These are phyloP conservation scores for Rhizophlyctis rosea DNA, from an alignment of 192 early-diverging fungal species.

Conservation along the genomic window DNA sequence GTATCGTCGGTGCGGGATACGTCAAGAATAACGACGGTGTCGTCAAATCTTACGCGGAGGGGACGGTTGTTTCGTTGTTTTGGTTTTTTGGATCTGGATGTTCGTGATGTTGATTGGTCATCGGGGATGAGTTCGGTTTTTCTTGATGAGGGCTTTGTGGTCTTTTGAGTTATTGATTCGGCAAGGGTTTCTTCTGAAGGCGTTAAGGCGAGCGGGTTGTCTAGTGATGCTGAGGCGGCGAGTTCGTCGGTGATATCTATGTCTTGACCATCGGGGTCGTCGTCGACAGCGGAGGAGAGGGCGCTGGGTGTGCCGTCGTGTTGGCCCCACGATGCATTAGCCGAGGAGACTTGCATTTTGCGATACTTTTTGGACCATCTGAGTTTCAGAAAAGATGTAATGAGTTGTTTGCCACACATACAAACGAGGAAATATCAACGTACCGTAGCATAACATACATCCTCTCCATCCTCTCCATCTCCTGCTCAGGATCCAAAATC, in stretches of 20 bases:
- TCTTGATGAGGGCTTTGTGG: background rate
- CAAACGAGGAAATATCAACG: too few species aligned
- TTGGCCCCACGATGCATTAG: background rate
- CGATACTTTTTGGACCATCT: constrained; percentile 28
- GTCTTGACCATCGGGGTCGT: background rate
- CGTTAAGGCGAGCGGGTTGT: background rate
- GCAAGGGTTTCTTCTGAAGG: background rate
- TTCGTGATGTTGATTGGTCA: too few species aligned
- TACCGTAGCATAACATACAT: constrained; percentile 30
- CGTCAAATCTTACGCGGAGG: background rate
- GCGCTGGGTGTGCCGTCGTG: background rate
- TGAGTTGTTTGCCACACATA: too few species aligned
- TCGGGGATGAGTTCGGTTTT: background rate
- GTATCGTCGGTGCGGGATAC: too few species aligned
- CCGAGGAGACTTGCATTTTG: background rate
- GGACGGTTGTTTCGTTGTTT: background rate
- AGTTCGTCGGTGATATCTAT: background rate
- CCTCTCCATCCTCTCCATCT: constrained; percentile 25
- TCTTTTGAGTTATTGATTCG: background rate
- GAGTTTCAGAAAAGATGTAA: background rate
- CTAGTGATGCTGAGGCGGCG: background rate
- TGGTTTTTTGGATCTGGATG: too few species aligned
- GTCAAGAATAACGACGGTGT: too few species aligned
- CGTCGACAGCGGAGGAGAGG: background rate
- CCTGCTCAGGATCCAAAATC: constrained; percentile 8